Evolutionary conservation across 1,284 basidiomycete genomes (phyloP).

Genomic region (Irpex sp.): DNA sequence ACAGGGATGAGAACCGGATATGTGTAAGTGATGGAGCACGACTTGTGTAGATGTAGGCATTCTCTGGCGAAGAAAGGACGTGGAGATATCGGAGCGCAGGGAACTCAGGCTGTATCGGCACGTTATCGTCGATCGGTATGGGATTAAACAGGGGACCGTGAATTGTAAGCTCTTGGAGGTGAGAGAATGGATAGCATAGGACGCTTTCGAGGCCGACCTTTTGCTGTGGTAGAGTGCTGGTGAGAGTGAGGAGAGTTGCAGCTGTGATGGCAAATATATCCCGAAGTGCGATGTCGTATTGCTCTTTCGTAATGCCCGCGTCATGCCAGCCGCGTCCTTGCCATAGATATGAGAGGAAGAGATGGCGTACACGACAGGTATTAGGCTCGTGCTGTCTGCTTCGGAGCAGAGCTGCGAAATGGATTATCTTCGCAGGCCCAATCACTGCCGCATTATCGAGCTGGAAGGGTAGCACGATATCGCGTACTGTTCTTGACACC

Average conservation of each 20-base stretch:
- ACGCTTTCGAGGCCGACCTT: conserved; percentile 1
- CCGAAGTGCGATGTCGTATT: not conserved
- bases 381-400: not conserved
- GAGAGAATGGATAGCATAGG: conserved; percentile 5
- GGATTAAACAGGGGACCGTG: conserved; percentile 8
- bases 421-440: not conserved
- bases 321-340: not conserved
- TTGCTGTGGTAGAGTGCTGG: conserved; percentile 5
- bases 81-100: conserved; percentile 11
- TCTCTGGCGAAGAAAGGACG: conserved; percentile 8
- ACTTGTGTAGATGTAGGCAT: conserved; percentile 5
- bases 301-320: not conserved
- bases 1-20: conserved; percentile 11
- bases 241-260: conserved; percentile 11
- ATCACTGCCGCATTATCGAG: conserved; percentile 11
- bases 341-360: conserved; percentile 6
- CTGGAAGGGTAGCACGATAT: conserved; percentile 6
- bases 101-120: not conserved
- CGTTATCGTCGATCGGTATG: not conserved
- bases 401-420: conserved; percentile 1
- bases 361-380: conserved; percentile 8
- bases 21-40: conserved; percentile 11
- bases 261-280: conserved; percentile 4
- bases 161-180: conserved; percentile 13
- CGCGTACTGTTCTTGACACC: conserved; percentile 7